Evolutionary conservation across 2,329 filamentous ascomycete species (phyloP), one percentile per base, ranked within the genome.

Genomic region (Rhinocladiella mackenziei): DNA sequence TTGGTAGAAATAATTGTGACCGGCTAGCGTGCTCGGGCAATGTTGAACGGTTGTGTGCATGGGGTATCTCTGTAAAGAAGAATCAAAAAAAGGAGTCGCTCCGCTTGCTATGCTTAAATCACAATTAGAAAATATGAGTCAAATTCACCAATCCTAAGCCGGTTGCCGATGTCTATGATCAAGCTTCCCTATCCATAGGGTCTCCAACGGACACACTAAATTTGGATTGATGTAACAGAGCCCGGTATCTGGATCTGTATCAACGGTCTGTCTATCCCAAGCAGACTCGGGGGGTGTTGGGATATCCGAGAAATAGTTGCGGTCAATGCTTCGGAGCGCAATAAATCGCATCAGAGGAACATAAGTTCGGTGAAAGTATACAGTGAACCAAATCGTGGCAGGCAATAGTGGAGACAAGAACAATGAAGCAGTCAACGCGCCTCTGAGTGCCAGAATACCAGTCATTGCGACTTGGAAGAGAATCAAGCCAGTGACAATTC

Each of bases 401-500:
- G 83, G 70, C 3, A 94, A 71, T 2, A 98, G 74, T 3, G 92
- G 94, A 0, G 84, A 64, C 14, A 96, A 75, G 20, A 89, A 71
- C 9, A 80, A 68, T 0, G 88, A 86, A 34, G 84, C 77, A 14
- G 82, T 78, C 56, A 89, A 86, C 0, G 86, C 88, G 37, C 76
- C 71, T 43, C 81, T 77, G 19, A 92, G 69, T 2, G 86, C 86
- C 44, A 98, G 76, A 51, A 91, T 83, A 2, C 91, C 91, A 15
- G 87, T 83, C 76, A 95, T 92, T 34, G 92, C 88, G 15, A 94
- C 67, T 64, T 98, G 89, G 60, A 96, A 96, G 30, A 97, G 79
- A 2, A 94, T 69, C 7, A 96, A 69, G 1, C 92, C 92, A 17
- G 96, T 71, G 43, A 97, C 79, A 47, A 96, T 77, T 25, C 92